Evolutionary conservation across 371 early-diverging fungal genomes (phyloP).

Genomic region (Mucor velutinosus): DNA sequence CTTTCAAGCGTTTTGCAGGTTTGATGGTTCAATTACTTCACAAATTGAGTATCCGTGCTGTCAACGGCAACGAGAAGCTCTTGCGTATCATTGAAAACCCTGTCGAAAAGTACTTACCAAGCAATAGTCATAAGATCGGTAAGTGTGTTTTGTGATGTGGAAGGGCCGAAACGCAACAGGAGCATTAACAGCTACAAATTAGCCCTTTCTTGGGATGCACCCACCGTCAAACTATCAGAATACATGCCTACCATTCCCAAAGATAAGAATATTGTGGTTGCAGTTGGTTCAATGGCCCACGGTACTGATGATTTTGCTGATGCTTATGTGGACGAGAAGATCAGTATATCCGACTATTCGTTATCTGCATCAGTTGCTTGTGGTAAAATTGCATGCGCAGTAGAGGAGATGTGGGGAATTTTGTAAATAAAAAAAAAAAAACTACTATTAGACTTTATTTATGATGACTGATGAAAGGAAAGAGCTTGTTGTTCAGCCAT

Average conservation of each 20-base stretch:
- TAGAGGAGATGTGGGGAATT: slow-evolving; percentile 89
- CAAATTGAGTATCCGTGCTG: slow-evolving; percentile 93
- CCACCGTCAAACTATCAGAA: slow-evolving; percentile 79
- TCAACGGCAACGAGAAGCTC: slow-evolving; percentile 89
- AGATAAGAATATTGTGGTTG: slow-evolving; percentile 84
- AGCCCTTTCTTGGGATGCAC: slow-evolving; percentile 93
- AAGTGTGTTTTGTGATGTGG: slow-evolving; percentile 18
- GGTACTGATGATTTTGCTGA: slow-evolving; percentile 95
- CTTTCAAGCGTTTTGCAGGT: slow-evolving; percentile 97
- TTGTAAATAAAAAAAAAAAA: slow-evolving; percentile 52
- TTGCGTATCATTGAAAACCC: slow-evolving; percentile 97
- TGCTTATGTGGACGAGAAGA: slow-evolving; percentile 93
- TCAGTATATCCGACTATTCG: slow-evolving; percentile 93
- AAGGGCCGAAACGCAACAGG: no score
- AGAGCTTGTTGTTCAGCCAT: slow-evolving; percentile 9
- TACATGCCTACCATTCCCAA: slow-evolving; percentile 81
- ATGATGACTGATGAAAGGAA: neutral
- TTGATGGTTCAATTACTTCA: slow-evolving; percentile 97
- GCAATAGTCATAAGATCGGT: slow-evolving; percentile 87
- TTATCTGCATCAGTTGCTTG: slow-evolving; percentile 95
- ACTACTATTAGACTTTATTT: slow-evolving; percentile 4
- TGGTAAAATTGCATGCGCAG: slow-evolving; percentile 85
- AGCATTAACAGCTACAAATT: neutral
- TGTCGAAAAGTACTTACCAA: slow-evolving; percentile 90
- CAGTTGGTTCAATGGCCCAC: slow-evolving; percentile 97